These are phyloP conservation scores for Syzygium syzygioides DNA, from an alignment of 441 rosid genomes.

Conservation along the genomic window DNA sequence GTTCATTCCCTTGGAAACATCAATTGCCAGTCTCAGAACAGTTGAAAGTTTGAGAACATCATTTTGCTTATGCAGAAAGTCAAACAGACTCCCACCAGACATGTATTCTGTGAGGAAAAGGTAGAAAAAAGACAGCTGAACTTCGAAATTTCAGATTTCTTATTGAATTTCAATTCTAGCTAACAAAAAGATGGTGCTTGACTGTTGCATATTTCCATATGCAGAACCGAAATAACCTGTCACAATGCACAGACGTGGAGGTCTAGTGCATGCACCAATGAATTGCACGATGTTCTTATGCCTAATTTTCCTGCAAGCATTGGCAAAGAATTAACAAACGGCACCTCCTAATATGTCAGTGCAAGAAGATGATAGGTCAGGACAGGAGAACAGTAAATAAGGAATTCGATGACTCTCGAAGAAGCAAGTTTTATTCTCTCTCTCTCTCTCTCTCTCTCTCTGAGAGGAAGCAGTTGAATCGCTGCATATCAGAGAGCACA, in stretches of 20 bases:
- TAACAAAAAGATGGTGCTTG: background rate
- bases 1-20: conserved; percentile 55
- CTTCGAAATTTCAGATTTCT: background rate
- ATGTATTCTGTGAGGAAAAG: conserved; percentile 42
- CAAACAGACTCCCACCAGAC: conserved; percentile 68
- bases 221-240: conserved; percentile 35
- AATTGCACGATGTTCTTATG: conserved; percentile 63
- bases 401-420: background rate
- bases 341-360: background rate
- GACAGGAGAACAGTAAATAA: background rate
- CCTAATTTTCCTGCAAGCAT: conserved; percentile 45
- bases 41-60: conserved; percentile 36
- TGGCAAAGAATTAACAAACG: background rate
- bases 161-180: background rate
- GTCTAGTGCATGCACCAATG: conserved; percentile 64
- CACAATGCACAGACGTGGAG: conserved; percentile 55
- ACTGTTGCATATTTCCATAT: background rate
- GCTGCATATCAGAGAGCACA: background rate
- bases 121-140: background rate
- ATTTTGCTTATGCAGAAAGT: conserved; percentile 56
- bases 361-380: background rate
- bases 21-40: conserved; percentile 53
- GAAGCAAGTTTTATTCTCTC: background rate
- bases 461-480: background rate
- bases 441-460: background rate